Evolutionary conservation across 345 rosid species (phyloP), one percentile per base, ranked within the genome.

Genomic region (Adansonia digitata): DNA sequence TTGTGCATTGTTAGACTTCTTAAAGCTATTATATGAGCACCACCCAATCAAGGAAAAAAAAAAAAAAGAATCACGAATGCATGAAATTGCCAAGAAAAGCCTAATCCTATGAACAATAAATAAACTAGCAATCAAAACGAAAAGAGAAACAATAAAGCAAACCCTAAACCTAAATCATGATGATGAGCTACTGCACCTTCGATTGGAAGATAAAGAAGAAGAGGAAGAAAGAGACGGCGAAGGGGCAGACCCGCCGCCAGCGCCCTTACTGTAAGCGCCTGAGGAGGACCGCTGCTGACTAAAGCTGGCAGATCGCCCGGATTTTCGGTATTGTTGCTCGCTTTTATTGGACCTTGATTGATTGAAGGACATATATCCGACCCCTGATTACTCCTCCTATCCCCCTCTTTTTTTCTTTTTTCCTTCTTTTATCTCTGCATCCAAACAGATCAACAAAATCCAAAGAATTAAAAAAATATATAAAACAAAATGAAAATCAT

Each of bases 281-380:
- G 95, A 80, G 74, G 89, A 83, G 76, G 85, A n/a, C 89, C 98
- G 96, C 82, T 82, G 96, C 73, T 86, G 92, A 84, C 82, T 81
- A 72, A 73, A 87, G 85, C 88, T 75, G 66, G 86, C 81, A 79
- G 89, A 93, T 93, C 98, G 94, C 42, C 90, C 96, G 71, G 88
- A 34, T 85, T 84, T 86, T 52, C 90, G 86, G 71, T 83, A 81
- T 71, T 89, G 98, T 55, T 85, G 40, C 64, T 88, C 94, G 87
- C 81, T 88, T 89, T 86, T 88, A 52, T 91, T 95, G 74, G 94
- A 61, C 91, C 97, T 84, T 64, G 96, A 61, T 91, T 91, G 98
- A 88, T 91, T 91, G 97, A 86, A 87, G 92, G 99, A 93, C 99
- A 95, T 95, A 89, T 69, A 86, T 88, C 73, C 86, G 48, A 80